Evolutionary conservation across 192 early-diverging fungal species (phyloP).

Genomic region (Bifiguratus adelaidae): DNA sequence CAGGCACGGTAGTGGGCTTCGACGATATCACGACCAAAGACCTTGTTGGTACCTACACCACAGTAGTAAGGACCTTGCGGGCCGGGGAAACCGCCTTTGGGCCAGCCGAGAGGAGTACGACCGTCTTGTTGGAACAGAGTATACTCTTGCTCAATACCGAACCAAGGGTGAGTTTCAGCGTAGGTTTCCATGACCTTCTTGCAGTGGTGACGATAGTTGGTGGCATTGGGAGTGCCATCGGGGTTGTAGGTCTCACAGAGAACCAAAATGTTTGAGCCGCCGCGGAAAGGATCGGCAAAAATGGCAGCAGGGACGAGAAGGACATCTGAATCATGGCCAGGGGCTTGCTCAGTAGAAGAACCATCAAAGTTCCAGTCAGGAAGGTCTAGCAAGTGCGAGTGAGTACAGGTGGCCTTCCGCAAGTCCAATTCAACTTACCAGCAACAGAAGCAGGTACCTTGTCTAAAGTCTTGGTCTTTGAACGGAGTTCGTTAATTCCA

Average conservation of each 20-base stretch:
- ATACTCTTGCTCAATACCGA: slow-evolving; percentile 49
- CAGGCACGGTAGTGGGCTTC: slow-evolving; percentile 48
- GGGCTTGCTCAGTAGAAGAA: slow-evolving; percentile 40
- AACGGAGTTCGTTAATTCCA: slow-evolving; percentile 28
- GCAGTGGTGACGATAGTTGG: slow-evolving; percentile 29
- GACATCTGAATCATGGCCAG: slow-evolving; percentile 41
- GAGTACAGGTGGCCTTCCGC: slow-evolving; percentile 3
- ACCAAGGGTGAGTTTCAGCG: slow-evolving; percentile 32
- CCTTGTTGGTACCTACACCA: slow-evolving; percentile 35
- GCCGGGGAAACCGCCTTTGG: slow-evolving; percentile 40
- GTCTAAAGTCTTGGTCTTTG: slow-evolving; percentile 35
- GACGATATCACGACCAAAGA: slow-evolving; percentile 43
- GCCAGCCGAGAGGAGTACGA: slow-evolving; percentile 35
- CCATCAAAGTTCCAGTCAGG: slow-evolving; percentile 47
- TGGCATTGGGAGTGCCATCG: slow-evolving; percentile 42
- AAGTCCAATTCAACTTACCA: too few relatives aligned
- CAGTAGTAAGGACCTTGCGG: slow-evolving; percentile 47
- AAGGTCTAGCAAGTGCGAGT: slow-evolving; percentile 17
- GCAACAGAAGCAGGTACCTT: slow-evolving; percentile 3
- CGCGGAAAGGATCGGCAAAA: slow-evolving; percentile 39
- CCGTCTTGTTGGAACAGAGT: slow-evolving; percentile 36
- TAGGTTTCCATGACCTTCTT: slow-evolving; percentile 25
- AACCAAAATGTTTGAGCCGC: slow-evolving; percentile 42
- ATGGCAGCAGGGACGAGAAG: slow-evolving; percentile 32
- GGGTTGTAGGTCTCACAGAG: slow-evolving; percentile 36